phyloP scores from a whole-genome alignment of 2,329 filamentous ascomycete genomes.

The Trichophyton equinum region DNA sequence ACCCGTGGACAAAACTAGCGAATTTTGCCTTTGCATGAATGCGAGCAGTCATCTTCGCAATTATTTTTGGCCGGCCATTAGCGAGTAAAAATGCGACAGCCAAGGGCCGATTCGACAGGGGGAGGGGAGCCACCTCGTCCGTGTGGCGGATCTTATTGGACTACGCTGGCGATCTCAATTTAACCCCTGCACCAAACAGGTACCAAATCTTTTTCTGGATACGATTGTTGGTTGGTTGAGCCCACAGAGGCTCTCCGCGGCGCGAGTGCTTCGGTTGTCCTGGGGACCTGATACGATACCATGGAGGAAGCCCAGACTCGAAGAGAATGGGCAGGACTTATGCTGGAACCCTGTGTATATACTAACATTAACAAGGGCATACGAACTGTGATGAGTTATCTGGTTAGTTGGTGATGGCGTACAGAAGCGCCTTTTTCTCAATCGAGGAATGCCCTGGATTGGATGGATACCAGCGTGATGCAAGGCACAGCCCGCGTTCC shows the following conservation, averaged over 20 bases:
- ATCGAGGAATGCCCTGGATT: neutral
- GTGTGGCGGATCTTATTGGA: neutral
- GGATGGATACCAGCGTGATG: neutral
- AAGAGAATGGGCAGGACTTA: neutral
- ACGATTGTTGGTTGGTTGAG: neutral
- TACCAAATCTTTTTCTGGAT: neutral
- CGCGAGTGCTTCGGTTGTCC: too few relatives aligned
- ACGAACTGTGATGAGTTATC: too few relatives aligned
- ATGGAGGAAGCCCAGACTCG: too few relatives aligned
- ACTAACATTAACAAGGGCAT: neutral
- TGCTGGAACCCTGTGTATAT: neutral
- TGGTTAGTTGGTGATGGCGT: neutral
- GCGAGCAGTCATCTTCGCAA: neutral
- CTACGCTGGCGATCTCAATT: conserved; percentile 1
- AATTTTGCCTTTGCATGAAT: neutral
- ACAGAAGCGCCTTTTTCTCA: neutral
- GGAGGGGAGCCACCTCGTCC: neutral
- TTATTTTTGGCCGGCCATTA: neutral
- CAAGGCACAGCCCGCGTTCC: conserved; percentile 1
- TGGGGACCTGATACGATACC: too few relatives aligned
- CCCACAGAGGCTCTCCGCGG: neutral
- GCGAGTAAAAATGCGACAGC: neutral
- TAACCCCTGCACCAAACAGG: neutral
- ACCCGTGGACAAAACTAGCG: neutral
- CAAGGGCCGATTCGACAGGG: neutral